Evolutionary conservation across 495 filamentous ascomycete species (phyloP), one percentile per base, ranked within the genome.

Genomic region (Aspergillus wentii): DNA sequence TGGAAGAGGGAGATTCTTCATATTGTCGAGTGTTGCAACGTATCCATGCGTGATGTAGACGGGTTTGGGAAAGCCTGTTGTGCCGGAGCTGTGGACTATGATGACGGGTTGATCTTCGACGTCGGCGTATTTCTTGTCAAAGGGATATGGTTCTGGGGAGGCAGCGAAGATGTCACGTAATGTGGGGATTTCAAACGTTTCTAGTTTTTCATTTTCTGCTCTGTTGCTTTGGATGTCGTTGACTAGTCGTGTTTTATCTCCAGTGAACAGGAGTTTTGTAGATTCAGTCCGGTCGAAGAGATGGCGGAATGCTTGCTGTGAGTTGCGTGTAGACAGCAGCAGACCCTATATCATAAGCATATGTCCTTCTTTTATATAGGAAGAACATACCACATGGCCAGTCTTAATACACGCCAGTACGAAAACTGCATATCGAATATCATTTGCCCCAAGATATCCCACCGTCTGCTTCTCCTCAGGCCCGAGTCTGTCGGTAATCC

Each of bases 71-170:
- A 19, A 22, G 33, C 58, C 76, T 0, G 76, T 78, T 28, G 70
- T 72, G 7, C 77, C 77, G 17, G 72, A 77, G 2, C 76, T 78
- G 40, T 81, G 77, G 11, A 77, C 30, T 7, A 75, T 44, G 5
- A 68, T 8, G 5, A 67, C 40, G 0, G 69, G 64, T 8, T 75
- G 65, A 55, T 68, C 66, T 30, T 44, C 33, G 14, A 53, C 54
- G 11, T 65, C 35, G 2, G 45, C 52, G 26, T 56, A 62, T 0
- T 39, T 44, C 31, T 48, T 62, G 2, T 38, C 16, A 18, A 55
- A 68, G 1, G 48, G 38, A 41, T 56, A 57, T 2, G 15, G 3
- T 25, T 10, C 10, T 7, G 33, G 1, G 40, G 33, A 26, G 11
- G 38, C 35, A n/a, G n/a, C n/a, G n/a, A n/a, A n/a, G n/a, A n/a